phyloP scores from a whole-genome alignment of 768 basidiomycete species.

The Termitomyces sp. region DNA sequence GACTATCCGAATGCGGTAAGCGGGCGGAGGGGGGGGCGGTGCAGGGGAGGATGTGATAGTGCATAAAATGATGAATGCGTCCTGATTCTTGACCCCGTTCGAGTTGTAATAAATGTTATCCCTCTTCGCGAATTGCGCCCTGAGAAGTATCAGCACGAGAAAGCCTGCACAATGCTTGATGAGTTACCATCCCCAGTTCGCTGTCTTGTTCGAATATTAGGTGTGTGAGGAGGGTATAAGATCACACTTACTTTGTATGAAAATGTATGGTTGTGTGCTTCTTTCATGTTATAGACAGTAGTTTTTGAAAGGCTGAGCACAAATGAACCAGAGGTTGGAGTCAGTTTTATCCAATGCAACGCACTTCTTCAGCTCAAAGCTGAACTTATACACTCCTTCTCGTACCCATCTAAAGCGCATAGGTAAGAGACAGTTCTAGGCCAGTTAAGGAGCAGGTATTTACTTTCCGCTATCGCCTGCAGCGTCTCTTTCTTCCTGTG shows the following conservation, averaged over 20 bases:
- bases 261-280: constrained; percentile 81
- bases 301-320: constrained; percentile 37
- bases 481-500: constrained; percentile 67
- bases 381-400: constrained; percentile 82
- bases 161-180: background rate
- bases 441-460: background rate
- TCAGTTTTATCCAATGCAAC: constrained; percentile 19
- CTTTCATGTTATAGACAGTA: constrained; percentile 59
- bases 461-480: constrained; percentile 54
- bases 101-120: constrained; percentile 66
- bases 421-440: background rate
- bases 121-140: constrained; percentile 78
- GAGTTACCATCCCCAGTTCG: constrained; percentile 85
- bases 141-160: constrained; percentile 16
- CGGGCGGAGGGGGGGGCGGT: constrained; percentile 39
- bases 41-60: constrained; percentile 69
- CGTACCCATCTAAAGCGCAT: constrained; percentile 63
- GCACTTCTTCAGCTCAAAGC: constrained; percentile 76
- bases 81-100: constrained; percentile 45
- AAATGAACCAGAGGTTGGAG: background rate
- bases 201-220: constrained; percentile 42
- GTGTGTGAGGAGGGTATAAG: background rate
- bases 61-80: constrained; percentile 75
- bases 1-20: constrained; percentile 47
- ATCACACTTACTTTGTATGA: constrained; percentile 47